Conservation (phyloP, 371 early-diverging fungal species). For the Mucor indicus region DNA sequence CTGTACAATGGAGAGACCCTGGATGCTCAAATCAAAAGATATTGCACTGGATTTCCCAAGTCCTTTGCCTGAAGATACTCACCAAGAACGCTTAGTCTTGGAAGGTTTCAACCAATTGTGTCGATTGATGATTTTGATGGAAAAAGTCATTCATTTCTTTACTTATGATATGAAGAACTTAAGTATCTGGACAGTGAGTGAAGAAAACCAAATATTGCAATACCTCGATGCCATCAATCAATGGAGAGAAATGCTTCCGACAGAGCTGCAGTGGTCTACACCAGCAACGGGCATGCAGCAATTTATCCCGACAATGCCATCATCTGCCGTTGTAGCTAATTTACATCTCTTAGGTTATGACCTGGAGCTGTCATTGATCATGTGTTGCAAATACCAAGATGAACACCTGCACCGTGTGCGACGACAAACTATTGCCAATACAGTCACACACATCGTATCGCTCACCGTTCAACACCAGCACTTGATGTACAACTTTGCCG, state of each 20-base stretch:
- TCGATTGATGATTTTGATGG: slow-evolving; percentile 38
- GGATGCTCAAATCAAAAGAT: slow-evolving; percentile 39
- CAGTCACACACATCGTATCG: slow-evolving; percentile 39
- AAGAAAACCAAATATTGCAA: slow-evolving; percentile 35
- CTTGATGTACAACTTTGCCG: slow-evolving; percentile 36
- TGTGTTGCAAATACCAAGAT: slow-evolving; percentile 43
- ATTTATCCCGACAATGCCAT: slow-evolving; percentile 17
- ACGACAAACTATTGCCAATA: slow-evolving; percentile 34
- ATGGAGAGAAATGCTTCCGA: slow-evolving; percentile 35
- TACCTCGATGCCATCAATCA: slow-evolving; percentile 31
- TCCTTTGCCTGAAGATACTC: slow-evolving; percentile 40
- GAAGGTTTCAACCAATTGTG: slow-evolving; percentile 41
- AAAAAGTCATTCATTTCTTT: slow-evolving; percentile 38
- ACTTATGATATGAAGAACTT: slow-evolving; percentile 26
- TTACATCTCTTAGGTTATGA: slow-evolving; percentile 36
- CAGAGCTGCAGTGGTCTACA: slow-evolving; percentile 29
- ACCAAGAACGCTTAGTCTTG: slow-evolving; percentile 26
- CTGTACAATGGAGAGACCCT: slow-evolving; percentile 37
- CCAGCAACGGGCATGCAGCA: slow-evolving; percentile 5
- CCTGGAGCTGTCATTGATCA: slow-evolving; percentile 39
- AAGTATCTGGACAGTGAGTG: slow-evolving; percentile 31
- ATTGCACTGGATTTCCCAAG: slow-evolving; percentile 37
- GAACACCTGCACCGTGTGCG: slow-evolving; percentile 33
- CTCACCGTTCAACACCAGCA: slow-evolving; percentile 31
- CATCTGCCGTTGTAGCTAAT: slow-evolving; percentile 30